Conservation (phyloP, 768 basidiomycete species). For the Lentinula sp. region DNA sequence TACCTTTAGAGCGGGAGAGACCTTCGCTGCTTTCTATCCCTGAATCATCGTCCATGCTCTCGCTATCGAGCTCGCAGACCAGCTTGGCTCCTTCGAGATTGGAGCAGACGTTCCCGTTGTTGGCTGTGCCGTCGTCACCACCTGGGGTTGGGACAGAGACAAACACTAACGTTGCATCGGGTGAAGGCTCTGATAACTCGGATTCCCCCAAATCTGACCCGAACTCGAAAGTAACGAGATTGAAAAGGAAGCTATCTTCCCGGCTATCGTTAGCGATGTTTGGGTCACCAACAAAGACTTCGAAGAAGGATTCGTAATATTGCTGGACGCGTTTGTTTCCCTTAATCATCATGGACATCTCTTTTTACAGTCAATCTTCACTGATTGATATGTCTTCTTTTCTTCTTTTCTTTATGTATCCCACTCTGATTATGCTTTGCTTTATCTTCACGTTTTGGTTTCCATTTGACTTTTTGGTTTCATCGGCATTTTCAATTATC, state of each 20-base stretch:
- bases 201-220: background rate
- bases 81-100: background rate
- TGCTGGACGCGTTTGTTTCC: background rate
- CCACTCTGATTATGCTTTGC: background rate
- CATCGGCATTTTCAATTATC: background rate
- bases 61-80: background rate
- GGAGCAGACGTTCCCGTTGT: background rate
- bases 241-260: background rate
- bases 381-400: background rate
- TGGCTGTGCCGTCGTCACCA: background rate
- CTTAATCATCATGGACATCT: no score
- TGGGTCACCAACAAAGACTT: background rate
- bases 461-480: background rate
- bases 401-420: background rate
- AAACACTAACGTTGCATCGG: background rate
- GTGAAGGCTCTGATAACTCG: background rate
- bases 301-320: background rate
- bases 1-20: background rate
- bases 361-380: background rate
- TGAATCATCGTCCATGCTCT: background rate
- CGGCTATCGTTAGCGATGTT: background rate
- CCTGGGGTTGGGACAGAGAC: background rate
- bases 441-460: background rate
- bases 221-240: background rate
- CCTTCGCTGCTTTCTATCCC: background rate